Conservation (phyloP, 2,329 filamentous ascomycete species). For the Colletotrichum sp. region DNA sequence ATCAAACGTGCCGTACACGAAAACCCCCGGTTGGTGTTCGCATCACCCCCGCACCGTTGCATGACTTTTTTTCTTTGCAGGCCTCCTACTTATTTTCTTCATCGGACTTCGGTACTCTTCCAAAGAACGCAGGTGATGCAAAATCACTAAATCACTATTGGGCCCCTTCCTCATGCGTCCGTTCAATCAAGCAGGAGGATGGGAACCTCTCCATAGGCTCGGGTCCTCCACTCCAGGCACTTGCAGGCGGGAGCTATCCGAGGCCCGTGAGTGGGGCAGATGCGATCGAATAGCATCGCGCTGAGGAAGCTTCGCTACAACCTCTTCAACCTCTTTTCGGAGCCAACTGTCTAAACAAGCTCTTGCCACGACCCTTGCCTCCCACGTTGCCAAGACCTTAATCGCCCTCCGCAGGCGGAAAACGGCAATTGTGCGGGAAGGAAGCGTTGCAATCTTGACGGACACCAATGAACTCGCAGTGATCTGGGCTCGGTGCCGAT, state of each 20-base stretch:
- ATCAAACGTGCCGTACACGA: neutral
- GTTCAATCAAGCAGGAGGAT: neutral
- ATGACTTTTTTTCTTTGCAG: neutral
- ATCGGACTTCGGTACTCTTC: neutral
- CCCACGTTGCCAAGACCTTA: constrained; percentile 1
- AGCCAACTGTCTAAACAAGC: neutral
- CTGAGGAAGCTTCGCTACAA: neutral
- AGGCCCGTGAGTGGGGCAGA: constrained; percentile 1
- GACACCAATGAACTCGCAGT: neutral
- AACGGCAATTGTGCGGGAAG: constrained; percentile 5
- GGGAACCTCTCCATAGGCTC: neutral
- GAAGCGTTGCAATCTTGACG: neutral
- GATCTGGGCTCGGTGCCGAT: neutral
- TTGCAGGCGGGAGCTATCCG: neutral
- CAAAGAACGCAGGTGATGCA: neutral
- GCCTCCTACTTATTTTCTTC: neutral
- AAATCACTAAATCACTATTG: neutral
- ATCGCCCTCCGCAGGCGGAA: neutral
- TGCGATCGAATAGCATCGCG: constrained; percentile 7
- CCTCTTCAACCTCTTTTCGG: neutral
- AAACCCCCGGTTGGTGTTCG: neutral
- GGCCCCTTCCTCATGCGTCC: neutral
- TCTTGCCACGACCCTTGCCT: neutral
- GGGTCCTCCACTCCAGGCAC: neutral
- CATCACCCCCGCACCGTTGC: constrained; percentile 2